Evolutionary conservation across 1,284 basidiomycete species (phyloP).

Genomic region (Lignosus rhinocerotis): DNA sequence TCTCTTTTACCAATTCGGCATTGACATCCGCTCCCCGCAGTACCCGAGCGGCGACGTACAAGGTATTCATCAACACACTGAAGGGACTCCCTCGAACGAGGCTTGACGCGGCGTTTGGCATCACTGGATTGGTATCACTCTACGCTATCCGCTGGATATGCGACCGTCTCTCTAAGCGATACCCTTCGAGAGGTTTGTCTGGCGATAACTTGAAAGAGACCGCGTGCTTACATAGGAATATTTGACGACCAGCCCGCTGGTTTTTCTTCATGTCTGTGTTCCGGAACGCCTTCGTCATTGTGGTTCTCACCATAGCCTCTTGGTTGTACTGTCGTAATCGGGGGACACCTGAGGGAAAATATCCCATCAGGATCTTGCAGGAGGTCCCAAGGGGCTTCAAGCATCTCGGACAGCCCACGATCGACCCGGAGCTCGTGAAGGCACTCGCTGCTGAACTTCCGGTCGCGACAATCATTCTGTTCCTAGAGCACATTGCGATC

Average conservation of each 20-base stretch:
- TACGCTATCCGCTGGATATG: conserved; percentile 76
- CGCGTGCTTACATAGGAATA: conserved; percentile 8
- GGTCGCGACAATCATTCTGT: conserved; percentile 89
- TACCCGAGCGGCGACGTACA: conserved; percentile 81
- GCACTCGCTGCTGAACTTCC: conserved; percentile 81
- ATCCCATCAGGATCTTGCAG: conserved; percentile 84
- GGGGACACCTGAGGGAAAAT: conserved; percentile 55
- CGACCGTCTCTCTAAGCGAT: conserved; percentile 58
- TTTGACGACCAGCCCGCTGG: conserved; percentile 46
- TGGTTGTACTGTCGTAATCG: conserved; percentile 79
- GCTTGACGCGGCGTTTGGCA: conserved; percentile 88
- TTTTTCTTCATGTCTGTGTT: conserved; percentile 86
- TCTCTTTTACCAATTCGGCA: background rate
- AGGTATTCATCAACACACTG: conserved; percentile 88
- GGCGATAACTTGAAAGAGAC: background rate
- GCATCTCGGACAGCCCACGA: conserved; percentile 70
- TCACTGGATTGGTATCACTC: conserved; percentile 72
- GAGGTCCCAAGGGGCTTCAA: conserved; percentile 82
- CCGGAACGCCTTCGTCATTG: conserved; percentile 83
- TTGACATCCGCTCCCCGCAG: conserved; percentile 37
- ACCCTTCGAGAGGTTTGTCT: conserved; percentile 61
- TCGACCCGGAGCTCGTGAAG: conserved; percentile 62
- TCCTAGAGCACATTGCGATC: conserved; percentile 96
- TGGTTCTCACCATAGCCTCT: conserved; percentile 81
- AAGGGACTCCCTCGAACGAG: conserved; percentile 72